These are phyloP conservation scores for Astrothelium macrocarpum DNA, from an alignment of 495 filamentous ascomycete genomes.

Conservation along the genomic window DNA sequence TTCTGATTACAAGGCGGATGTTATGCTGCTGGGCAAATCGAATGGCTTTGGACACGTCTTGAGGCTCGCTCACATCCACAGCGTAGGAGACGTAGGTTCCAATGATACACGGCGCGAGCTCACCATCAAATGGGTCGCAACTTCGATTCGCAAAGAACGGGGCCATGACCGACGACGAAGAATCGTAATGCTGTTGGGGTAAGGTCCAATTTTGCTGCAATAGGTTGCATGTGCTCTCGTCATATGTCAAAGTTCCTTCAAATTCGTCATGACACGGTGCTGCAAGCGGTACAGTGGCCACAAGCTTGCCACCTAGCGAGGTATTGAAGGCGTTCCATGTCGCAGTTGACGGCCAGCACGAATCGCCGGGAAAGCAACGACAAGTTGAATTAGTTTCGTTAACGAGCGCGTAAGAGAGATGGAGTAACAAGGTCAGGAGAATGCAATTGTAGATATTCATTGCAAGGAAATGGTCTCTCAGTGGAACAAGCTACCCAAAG, in stretches of 20 bases:
- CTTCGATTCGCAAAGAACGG: slow-evolving; percentile 22
- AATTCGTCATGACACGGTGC: slow-evolving; percentile 15
- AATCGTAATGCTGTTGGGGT: slow-evolving; percentile 16
- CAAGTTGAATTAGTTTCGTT: slow-evolving; percentile 3
- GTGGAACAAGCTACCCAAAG: too few species aligned
- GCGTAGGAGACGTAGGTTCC: slow-evolving; percentile 19
- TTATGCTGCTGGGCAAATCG: slow-evolving; percentile 44
- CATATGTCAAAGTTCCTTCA: slow-evolving; percentile 1
- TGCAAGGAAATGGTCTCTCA: neutral
- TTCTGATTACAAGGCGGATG: slow-evolving; percentile 55
- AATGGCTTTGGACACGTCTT: slow-evolving; percentile 39
- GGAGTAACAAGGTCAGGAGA: neutral
- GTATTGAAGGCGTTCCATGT: slow-evolving; percentile 19
- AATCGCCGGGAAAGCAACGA: slow-evolving; percentile 21
- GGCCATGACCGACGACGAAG: slow-evolving; percentile 21
- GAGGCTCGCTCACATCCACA: slow-evolving; percentile 14
- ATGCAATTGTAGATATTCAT: neutral
- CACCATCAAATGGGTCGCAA: slow-evolving; percentile 16
- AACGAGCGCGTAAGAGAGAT: neutral
- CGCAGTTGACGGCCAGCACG: slow-evolving; percentile 14
- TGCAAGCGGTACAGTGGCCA: slow-evolving; percentile 19
- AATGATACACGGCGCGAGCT: slow-evolving; percentile 11
- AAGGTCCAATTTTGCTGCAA: slow-evolving; percentile 14
- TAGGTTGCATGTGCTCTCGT: slow-evolving; percentile 8
- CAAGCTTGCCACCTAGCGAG: slow-evolving; percentile 18